Percentiles rank a stretch among this genome's conserved stretches.
These are phyloP conservation scores for Ceratocystis diversiconidia DNA, from an alignment of 2,329 filamentous ascomycete genomes.

Conservation along the genomic window DNA sequence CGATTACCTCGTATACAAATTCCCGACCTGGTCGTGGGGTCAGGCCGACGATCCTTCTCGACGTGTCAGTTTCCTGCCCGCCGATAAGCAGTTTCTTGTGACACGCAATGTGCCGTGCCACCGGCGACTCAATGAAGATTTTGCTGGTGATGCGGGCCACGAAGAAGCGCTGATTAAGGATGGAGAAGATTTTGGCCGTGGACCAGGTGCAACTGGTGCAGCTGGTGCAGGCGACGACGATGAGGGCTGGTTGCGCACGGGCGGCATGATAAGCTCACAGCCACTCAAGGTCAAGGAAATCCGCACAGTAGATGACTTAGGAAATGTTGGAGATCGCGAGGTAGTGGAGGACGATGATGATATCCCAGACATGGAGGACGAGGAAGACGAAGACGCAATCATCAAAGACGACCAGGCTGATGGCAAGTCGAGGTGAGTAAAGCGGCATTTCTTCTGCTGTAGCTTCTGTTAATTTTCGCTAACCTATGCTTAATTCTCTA, in stretches of 20 bases:
- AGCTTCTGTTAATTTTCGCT: conserved; percentile 5
- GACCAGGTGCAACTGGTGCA: conserved; percentile 25
- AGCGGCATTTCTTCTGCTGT: background rate
- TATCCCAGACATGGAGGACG: conserved; percentile 97
- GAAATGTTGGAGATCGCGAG: conserved; percentile 64
- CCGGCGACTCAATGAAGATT: conserved; percentile 80
- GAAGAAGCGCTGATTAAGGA: conserved; percentile 79
- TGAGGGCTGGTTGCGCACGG: conserved; percentile 85
- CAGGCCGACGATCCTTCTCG: conserved; percentile 71
- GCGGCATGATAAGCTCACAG: conserved; percentile 60
- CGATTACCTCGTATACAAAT: conserved; percentile 97
- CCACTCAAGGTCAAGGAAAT: conserved; percentile 69
- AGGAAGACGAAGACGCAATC: conserved; percentile 93
- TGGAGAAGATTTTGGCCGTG: conserved; percentile 45
- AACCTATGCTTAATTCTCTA: conserved; percentile 14
- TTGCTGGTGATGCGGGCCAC: conserved; percentile 72
- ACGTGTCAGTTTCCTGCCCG: conserved; percentile 66
- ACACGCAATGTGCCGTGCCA: conserved; percentile 91
- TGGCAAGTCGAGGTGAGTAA: conserved; percentile 10
- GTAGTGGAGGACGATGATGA: conserved; percentile 67
- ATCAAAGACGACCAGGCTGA: conserved; percentile 48
- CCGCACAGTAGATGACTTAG: conserved; percentile 75
- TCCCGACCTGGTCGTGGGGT: conserved; percentile 95
- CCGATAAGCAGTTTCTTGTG: conserved; percentile 87
- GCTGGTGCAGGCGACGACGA: conserved; percentile 45